Evolutionary conservation across 805 yeast species (phyloP), one percentile per base, ranked within the genome.

Genomic region (Starmerella gropengiesseri): DNA sequence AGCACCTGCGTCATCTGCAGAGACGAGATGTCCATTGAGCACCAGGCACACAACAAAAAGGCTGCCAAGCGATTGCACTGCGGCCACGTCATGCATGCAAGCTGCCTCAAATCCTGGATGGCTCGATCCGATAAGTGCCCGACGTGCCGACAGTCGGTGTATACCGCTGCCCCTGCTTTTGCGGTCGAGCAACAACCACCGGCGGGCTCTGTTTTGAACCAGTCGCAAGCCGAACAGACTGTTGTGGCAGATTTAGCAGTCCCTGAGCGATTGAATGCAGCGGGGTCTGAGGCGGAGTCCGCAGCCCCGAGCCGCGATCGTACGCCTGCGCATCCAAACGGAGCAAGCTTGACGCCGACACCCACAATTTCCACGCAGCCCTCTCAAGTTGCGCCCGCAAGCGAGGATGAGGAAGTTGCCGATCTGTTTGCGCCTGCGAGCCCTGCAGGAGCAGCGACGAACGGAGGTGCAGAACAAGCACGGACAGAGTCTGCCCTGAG

Each of bases 41-140:
- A 58, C 2, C 44, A 55, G 2, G 31, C 21, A 1, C 46, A 53
- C 53, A 64, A 64, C 44, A 67, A 81, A 43, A 62, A 63, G 33
- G 66, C 63, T 37, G 95, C 97, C 4, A 85, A 84, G 60, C 80
- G 72, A 55, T 67, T 91, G 37, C 69, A 66, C 1, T 91, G 98
- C 66, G 81, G 84, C 20, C 98, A 91, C 60, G 78, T 84, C 37
- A 68, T 89, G 44, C 98, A 91, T 59, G 65, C 81, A 62, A 87
- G 91, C 4, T 91, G 98, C 60, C 69, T 91, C 48, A 81, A 84
- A 55, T 79, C 81, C 51, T 91, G 98, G 98, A 68, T 91, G 52
- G 93, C 83, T 56, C 72, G 94, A 50, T 84, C 95, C 0, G 89
- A 80, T 52, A 74, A 75, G n/a, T 91, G 98, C 64, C 98, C 98